Evolutionary conservation across 169 alveolate species (phyloP).

Genomic region (Cryptosporidium parvum): DNA sequence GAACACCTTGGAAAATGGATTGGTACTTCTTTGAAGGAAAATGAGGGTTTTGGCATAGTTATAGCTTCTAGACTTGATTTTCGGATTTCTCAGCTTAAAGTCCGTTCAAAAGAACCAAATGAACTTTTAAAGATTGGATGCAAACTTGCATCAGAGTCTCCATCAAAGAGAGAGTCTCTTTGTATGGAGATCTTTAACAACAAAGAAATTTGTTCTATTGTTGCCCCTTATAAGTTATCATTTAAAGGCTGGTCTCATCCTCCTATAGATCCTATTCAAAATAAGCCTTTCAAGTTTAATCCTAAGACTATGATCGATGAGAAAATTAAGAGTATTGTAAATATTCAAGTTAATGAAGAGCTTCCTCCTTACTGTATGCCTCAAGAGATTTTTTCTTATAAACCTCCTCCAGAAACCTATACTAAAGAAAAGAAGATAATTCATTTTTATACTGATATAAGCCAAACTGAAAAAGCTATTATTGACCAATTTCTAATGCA

Average conservation of each 20-base stretch:
- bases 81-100: conserved; percentile 16
- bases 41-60: conserved; percentile 1
- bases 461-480: background rate
- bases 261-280: conserved; percentile 51
- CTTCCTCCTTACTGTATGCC: conserved; percentile 63
- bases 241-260: conserved; percentile 38
- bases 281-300: conserved; percentile 21
- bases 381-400: conserved; percentile 42
- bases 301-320: conserved; percentile 69
- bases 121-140: conserved; percentile 18
- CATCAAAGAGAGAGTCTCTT: conserved; percentile 33
- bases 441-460: background rate
- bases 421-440: background rate
- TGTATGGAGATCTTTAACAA: background rate
- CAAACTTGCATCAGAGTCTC: conserved; percentile 14
- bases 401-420: conserved; percentile 7
- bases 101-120: conserved; percentile 7
- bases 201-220: conserved; percentile 13
- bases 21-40: background rate
- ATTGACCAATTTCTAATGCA: conserved; percentile 59
- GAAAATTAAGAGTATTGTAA: conserved; percentile 30
- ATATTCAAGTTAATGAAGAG: conserved; percentile 11
- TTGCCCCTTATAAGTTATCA: conserved; percentile 8
- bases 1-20: conserved; percentile 34
- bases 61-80: conserved; percentile 45